Base-by-base conservation (phyloP, 2,329 filamentous ascomycete species). In the Thielaviopsis populi region DNA sequence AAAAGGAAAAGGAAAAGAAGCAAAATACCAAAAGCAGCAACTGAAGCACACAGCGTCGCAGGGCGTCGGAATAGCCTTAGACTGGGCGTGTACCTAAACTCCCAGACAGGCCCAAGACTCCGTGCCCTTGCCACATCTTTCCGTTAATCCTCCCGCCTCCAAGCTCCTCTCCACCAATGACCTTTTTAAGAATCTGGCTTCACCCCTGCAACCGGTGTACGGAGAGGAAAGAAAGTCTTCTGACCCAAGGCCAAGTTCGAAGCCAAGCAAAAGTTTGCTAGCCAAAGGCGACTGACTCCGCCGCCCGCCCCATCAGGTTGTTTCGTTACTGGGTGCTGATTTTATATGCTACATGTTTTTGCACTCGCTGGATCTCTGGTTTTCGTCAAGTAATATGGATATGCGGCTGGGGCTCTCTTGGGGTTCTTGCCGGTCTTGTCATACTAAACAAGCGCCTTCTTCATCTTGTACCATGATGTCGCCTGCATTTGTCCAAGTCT, bases 241-340 rank as follows among this genome's bases (percentile, higher is more conserved):
- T 54, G 50, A 54, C 50, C 50, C 50, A 54, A 54, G 58, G 24
- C 30, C 58, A 40, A 60, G 33, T 40, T 40, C 27, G 58, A 60
- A 60, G 30, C 37, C 42, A 13, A 60, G 33, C 33, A 30, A 27
- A 30, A 33, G 50, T 54, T 54, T 33, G 15, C 17, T 37, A 13
- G 50, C 30, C 50, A 3, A 37, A 54, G 27, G 50, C 27, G 24
- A 8, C 24, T 33, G 4, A 27, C 24, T 30, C 11, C 8, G 24
- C 50, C 50, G 27, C 50, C 50, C 50, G 50, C 50, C 15, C 17
- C 17, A 24, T 54, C 50, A 46, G 46, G 41, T 48, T 33, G 15
- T 48, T 48, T 48, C 22, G 4, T 50, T 22, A 50, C 15, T 15
- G 13, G 19, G 24, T 50, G 19, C 46, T 24, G 24, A 13, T 4